Conservation (phyloP, 805 yeast species). For the Yarrowia keelungensis region DNA sequence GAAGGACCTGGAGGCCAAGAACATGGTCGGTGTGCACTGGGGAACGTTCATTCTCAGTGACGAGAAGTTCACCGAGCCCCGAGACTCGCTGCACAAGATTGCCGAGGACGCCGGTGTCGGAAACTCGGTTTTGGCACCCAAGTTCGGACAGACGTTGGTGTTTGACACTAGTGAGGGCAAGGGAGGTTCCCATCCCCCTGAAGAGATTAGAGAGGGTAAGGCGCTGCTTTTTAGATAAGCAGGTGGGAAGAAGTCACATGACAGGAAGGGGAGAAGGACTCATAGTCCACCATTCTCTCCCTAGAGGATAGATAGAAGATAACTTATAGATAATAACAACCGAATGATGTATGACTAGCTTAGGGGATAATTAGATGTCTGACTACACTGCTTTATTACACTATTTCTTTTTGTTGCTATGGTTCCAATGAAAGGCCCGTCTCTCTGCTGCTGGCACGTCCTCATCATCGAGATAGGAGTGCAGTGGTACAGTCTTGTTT, state of each 20-base stretch:
- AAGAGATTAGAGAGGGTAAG: conserved; percentile 48
- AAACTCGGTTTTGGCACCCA: conserved; percentile 65
- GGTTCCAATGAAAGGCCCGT: too few species aligned
- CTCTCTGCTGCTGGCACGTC: too few species aligned
- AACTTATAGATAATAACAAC: conserved; percentile 9
- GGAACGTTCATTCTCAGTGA: conserved; percentile 92
- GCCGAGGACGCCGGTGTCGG: conserved; percentile 54
- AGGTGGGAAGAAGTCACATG: background rate
- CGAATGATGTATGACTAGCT: background rate
- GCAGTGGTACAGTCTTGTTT: too few species aligned
- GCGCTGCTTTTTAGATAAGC: conserved; percentile 47
- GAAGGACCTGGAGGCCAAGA: conserved; percentile 64
- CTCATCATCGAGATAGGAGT: too few species aligned
- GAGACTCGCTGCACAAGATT: conserved; percentile 59
- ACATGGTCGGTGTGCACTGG: conserved; percentile 91
- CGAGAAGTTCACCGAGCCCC: conserved; percentile 88
- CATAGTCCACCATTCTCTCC: background rate
- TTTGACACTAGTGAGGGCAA: conserved; percentile 50
- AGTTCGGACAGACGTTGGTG: conserved; percentile 73
- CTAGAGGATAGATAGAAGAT: conserved; percentile 19
- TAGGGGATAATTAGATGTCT: too few species aligned
- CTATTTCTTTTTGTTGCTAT: too few species aligned
- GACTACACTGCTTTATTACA: too few species aligned
- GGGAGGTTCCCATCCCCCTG: conserved; percentile 39
- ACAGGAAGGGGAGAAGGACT: too few species aligned